Evolutionary conservation across 768 basidiomycete species (phyloP).

Genomic region (Pulveroboletus sp.): DNA sequence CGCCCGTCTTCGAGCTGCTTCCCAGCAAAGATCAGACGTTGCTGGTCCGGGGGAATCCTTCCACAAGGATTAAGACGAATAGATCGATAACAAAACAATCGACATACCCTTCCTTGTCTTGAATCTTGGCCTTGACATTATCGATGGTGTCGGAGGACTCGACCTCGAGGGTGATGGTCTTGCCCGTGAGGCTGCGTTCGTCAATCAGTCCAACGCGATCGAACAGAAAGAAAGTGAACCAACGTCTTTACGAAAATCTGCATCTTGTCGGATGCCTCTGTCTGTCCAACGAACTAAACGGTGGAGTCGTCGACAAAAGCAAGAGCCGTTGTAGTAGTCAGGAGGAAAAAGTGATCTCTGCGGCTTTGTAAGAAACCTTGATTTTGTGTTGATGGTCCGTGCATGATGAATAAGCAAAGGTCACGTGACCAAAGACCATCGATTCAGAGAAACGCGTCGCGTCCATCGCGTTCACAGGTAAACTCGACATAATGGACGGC

Average conservation of each 20-base stretch:
- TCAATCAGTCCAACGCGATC: constrained; percentile 2
- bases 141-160: constrained; percentile 97
- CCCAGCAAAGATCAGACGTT: constrained; percentile 97
- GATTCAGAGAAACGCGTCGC: no score
- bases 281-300: constrained; percentile 89
- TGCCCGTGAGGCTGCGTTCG: constrained; percentile 83
- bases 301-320: constrained; percentile 94
- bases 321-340: constrained; percentile 43
- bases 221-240: constrained; percentile 27
- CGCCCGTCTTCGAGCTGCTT: constrained; percentile 99
- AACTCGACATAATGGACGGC: constrained; percentile 21
- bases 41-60: constrained; percentile 93
- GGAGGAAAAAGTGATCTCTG: constrained; percentile 18
- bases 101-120: constrained; percentile 91
- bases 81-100: neutral
- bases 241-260: constrained; percentile 99
- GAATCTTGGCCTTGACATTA: constrained; percentile 97
- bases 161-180: constrained; percentile 98
- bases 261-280: constrained; percentile 76
- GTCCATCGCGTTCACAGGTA: constrained; percentile 21
- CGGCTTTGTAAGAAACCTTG: constrained; percentile 24
- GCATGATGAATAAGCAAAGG: constrained; percentile 29
- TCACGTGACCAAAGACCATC: no score
- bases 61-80: constrained; percentile 5
- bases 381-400: constrained; percentile 43